Percentiles rank a stretch among this genome's conserved stretches.
Conservation (phyloP, 2,329 filamentous ascomycete genomes). For the Lachnellula suecica region DNA sequence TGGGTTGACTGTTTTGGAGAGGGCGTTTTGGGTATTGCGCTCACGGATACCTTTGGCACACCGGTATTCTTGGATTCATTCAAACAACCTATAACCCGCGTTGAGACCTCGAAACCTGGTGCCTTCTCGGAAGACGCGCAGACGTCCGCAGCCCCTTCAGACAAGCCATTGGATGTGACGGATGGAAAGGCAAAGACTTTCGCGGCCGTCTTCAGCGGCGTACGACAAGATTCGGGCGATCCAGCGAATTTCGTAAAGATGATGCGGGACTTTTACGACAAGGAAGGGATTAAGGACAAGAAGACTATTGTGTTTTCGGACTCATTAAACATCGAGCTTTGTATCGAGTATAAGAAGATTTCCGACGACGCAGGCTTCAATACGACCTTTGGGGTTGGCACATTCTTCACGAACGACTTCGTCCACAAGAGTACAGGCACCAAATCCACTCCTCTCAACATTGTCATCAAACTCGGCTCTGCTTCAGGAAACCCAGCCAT, state of each 20-base stretch:
- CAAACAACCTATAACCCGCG: constrained; percentile 58
- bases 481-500: constrained; percentile 79
- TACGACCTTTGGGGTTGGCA: constrained; percentile 91
- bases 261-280: constrained; percentile 47
- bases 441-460: constrained; percentile 91
- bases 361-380: constrained; percentile 79
- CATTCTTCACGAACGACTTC: constrained; percentile 95
- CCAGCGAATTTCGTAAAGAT: constrained; percentile 64
- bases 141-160: constrained; percentile 40
- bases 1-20: constrained; percentile 92
- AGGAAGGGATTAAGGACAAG: constrained; percentile 66
- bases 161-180: constrained; percentile 26
- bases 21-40: constrained; percentile 78
- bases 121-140: neutral
- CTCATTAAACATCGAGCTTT: constrained; percentile 86
- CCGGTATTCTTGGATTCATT: constrained; percentile 85
- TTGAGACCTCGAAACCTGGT: constrained; percentile 34
- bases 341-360: constrained; percentile 83
- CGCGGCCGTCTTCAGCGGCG: constrained; percentile 65
- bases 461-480: constrained; percentile 94
- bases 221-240: constrained; percentile 72
- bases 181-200: constrained; percentile 51
- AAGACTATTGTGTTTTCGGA: constrained; percentile 96
- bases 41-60: constrained; percentile 97
- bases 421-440: constrained; percentile 66